Evolutionary conservation across 306 rosid genomes (phyloP), one percentile per base, ranked within the genome.

Genomic region (Coriaria nepalensis): DNA sequence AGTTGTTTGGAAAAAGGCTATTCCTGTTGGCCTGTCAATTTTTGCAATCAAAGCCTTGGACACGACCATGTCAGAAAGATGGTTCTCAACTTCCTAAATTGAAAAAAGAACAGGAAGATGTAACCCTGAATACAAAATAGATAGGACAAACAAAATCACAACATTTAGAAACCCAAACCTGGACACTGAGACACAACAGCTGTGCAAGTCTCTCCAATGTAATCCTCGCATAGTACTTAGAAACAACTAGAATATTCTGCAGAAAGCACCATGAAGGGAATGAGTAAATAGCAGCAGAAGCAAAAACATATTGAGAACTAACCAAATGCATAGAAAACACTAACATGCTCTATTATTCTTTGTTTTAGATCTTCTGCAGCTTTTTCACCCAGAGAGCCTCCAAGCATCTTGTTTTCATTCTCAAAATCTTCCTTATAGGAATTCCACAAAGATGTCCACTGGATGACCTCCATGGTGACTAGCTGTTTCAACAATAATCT

Each of bases 41-140:
- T 90, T 90, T 2, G 95, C 94, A 33, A 85, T 72, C 47, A 90
- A 51, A 2, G 95, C 95, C 78, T 90, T 90, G 20, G 98, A 81
- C 67, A 90, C 98, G 29, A 90, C 98, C 98, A 90, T 90, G 9
- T 85, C 98, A 7, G 98, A 90, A 35, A 90, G 87, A 71, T 90
- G 94, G 68, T 79, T 90, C 87, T 90, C 95, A 10, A 92, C 92
- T 53, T 90, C 98, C 98, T 90, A 68, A 49, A 56, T 44, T 34
- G 35, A 35, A 14, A 7, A 48, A 33, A 2, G 15, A 7, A 7
- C 6, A 40, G 5, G 14, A 43, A 6, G 0, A 11, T 8, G 10
- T 37, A 44, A 33, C 7, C 12, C 0, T 5, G 10, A n/a, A 13
- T 11, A 8, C 44, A 33, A 7, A 6, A 43, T n/a, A 3, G 5